phyloP scores from a whole-genome alignment of 1,284 basidiomycete genomes.

The Naganishia cerealis region DNA sequence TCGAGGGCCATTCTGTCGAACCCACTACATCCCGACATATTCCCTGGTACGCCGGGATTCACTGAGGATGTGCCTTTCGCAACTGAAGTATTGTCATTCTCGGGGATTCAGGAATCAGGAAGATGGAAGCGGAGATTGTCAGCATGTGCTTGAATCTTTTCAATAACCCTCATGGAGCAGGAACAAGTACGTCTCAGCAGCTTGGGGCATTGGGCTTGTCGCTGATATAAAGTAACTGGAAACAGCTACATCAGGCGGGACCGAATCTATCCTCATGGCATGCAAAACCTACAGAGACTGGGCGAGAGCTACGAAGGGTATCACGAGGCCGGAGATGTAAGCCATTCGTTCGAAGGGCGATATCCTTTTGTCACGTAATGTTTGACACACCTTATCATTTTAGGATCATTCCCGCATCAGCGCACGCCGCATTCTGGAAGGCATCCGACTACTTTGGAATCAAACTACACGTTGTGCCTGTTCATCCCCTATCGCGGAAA shows the following conservation, averaged over 20 bases:
- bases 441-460: constrained; percentile 86
- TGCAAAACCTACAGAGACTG: constrained; percentile 93
- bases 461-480: constrained; percentile 84
- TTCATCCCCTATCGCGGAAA: constrained; percentile 77
- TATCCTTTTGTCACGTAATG: constrained; percentile 7
- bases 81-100: constrained; percentile 6
- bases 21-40: constrained; percentile 91
- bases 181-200: constrained; percentile 60
- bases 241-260: constrained; percentile 82
- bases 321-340: constrained; percentile 88
- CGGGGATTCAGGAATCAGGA: constrained; percentile 65
- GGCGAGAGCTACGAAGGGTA: constrained; percentile 79
- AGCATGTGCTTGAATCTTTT: constrained; percentile 88
- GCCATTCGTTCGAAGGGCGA: constrained; percentile 41
- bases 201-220: background rate
- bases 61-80: background rate
- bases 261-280: constrained; percentile 83
- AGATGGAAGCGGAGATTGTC: constrained; percentile 97
- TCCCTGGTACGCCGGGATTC: constrained; percentile 63
- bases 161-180: constrained; percentile 79
- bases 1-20: constrained; percentile 61
- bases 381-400: constrained; percentile 19
- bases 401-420: constrained; percentile 80
- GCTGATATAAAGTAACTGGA: background rate
- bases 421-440: constrained; percentile 95